Conservation (phyloP, 345 rosid species). For the Leavenworthia alabamica region DNA sequence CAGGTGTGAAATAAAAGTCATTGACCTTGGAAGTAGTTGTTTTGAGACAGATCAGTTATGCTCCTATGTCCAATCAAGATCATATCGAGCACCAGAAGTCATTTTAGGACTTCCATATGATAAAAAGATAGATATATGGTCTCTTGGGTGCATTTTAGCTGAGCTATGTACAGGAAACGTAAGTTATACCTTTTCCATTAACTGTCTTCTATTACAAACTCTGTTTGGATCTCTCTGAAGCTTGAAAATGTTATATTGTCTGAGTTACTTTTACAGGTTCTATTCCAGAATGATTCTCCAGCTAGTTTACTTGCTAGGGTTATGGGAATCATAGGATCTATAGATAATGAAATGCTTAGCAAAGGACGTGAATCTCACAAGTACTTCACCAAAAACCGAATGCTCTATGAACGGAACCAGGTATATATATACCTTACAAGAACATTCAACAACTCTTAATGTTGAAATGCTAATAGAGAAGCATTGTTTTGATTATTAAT, state of each 20-base stretch:
- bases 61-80: slow-evolving; percentile 97
- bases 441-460: not conserved
- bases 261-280: slow-evolving; percentile 47
- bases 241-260: not conserved
- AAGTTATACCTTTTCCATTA: slow-evolving; percentile 48
- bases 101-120: slow-evolving; percentile 90
- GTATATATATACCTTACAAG: slow-evolving; percentile 37
- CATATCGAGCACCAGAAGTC: slow-evolving; percentile 98
- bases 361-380: slow-evolving; percentile 96
- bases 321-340: slow-evolving; percentile 71
- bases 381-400: slow-evolving; percentile 83
- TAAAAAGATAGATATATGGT: slow-evolving; percentile 95
- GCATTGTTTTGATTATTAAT: not conserved
- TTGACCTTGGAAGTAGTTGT: slow-evolving; percentile 99
- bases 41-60: slow-evolving; percentile 96
- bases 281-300: slow-evolving; percentile 97
- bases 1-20: slow-evolving; percentile 97
- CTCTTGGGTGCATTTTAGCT: slow-evolving; percentile 98
- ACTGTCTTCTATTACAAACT: no score
- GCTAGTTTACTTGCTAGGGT: slow-evolving; percentile 90
- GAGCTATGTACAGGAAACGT: slow-evolving; percentile 98
- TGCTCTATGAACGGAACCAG: slow-evolving; percentile 98
- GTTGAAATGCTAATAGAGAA: slow-evolving; percentile 1
- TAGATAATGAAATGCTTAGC: slow-evolving; percentile 77
- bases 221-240: no score